Percentiles rank a stretch among this genome's conserved stretches.
phyloP scores from a whole-genome alignment of 164 flowering plant species.

The Vitis rupestris region DNA sequence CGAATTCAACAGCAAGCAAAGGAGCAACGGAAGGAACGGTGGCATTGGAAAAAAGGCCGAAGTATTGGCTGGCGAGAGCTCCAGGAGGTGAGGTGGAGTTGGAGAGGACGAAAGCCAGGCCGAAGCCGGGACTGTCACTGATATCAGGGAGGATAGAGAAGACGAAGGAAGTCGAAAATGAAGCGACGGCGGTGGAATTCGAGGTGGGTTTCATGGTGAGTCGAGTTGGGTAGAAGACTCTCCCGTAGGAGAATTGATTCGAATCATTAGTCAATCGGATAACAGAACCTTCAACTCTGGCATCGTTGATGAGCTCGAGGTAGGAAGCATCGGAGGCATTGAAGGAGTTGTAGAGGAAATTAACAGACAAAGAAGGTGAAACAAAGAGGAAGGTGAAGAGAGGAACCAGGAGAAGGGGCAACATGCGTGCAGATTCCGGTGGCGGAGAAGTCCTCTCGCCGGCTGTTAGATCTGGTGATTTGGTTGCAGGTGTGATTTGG shows the following conservation, averaged over 20 bases:
- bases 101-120: conserved; percentile 71
- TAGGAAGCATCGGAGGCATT: conserved; percentile 24
- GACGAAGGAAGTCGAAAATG: conserved; percentile 75
- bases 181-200: conserved; percentile 30
- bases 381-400: conserved; percentile 7
- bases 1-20: conserved; percentile 77
- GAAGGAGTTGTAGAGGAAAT: conserved; percentile 64
- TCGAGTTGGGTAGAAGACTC: conserved; percentile 51
- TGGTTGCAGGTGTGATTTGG: too few relatives aligned
- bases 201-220: conserved; percentile 31
- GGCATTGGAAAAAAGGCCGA: conserved; percentile 63
- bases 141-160: conserved; percentile 67
- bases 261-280: conserved; percentile 66
- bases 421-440: conserved; percentile 2
- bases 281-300: conserved; percentile 52
- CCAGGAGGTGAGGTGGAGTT: conserved; percentile 53
- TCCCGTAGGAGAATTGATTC: conserved; percentile 58
- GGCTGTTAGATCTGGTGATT: too few relatives aligned
- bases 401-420: background rate
- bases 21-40: conserved; percentile 37
- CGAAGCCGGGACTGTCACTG: conserved; percentile 63
- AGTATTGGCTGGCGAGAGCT: conserved; percentile 70
- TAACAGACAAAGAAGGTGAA: conserved; percentile 25
- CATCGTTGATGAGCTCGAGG: conserved; percentile 47
- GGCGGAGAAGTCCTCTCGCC: background rate